phyloP scores from a whole-genome alignment of 2,329 filamentous ascomycete species.

The Acarospora socialis region DNA sequence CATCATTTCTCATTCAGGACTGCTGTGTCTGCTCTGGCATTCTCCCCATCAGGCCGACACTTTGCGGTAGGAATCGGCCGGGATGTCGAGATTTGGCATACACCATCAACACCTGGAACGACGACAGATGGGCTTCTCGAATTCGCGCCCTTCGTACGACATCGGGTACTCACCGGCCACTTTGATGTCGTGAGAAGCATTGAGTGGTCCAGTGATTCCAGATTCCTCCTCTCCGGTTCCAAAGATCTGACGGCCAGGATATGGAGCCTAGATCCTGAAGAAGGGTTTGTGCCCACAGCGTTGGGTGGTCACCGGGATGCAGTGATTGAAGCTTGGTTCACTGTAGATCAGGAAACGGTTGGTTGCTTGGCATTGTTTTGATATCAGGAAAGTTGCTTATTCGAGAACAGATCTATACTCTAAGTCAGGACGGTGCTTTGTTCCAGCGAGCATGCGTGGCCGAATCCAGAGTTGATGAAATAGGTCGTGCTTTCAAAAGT shows the following conservation, averaged over 20 bases:
- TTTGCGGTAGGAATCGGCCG: constrained; percentile 82
- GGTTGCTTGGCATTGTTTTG: constrained; percentile 12
- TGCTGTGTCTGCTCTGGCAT: constrained; percentile 69
- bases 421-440: constrained; percentile 93
- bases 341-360: constrained; percentile 71
- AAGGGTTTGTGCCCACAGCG: constrained; percentile 78
- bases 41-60: constrained; percentile 79
- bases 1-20: constrained; percentile 93
- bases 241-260: constrained; percentile 87
- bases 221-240: constrained; percentile 84
- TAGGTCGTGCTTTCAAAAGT: too few species aligned
- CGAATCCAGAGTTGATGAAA: constrained; percentile 39
- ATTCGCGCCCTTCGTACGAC: constrained; percentile 85
- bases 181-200: constrained; percentile 77
- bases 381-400: constrained; percentile 1
- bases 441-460: constrained; percentile 81
- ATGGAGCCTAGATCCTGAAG: constrained; percentile 83
- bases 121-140: constrained; percentile 70
- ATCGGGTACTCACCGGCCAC: constrained; percentile 75
- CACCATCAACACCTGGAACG: constrained; percentile 74
- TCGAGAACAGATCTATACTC: constrained; percentile 59
- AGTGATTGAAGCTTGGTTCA: constrained; percentile 94
- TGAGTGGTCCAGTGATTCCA: constrained; percentile 90
- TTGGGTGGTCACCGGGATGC: constrained; percentile 81
- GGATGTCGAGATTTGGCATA: constrained; percentile 89